These are phyloP conservation scores for Solanum microdontum DNA, from an alignment of 257 asterid species.

Conservation along the genomic window DNA sequence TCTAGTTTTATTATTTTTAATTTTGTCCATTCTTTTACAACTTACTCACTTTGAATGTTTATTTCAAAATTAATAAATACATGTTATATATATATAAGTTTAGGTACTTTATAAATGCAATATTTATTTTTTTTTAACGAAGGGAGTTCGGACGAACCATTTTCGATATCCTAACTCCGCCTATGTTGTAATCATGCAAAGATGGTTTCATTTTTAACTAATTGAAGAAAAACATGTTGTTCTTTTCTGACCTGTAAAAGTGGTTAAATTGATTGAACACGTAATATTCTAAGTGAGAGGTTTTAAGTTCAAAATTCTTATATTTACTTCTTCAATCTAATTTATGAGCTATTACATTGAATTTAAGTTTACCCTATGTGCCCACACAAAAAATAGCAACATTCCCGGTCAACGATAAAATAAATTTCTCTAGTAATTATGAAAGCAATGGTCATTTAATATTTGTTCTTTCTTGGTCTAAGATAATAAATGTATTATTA, in stretches of 20 bases:
- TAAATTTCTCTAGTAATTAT: not conserved
- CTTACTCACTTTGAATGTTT: not conserved
- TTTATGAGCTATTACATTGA: not conserved
- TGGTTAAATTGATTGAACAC: fast-evolving
- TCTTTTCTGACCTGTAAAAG: too few species aligned
- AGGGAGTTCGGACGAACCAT: fast-evolving
- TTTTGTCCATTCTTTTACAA: too few species aligned
- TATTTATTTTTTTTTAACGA: fast-evolving
- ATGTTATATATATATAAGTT: not conserved
- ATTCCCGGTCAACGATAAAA: not conserved
- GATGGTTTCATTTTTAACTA: not conserved
- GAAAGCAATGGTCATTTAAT: not conserved
- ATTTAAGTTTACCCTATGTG: too few species aligned
- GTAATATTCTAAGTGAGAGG: fast-evolving
- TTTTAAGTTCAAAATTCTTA: not conserved
- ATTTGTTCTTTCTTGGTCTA: not conserved
- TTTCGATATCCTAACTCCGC: fast-evolving
- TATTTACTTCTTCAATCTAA: too few species aligned
- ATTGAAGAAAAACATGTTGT: not conserved
- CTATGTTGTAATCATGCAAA: not conserved
- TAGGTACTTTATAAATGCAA: not conserved
- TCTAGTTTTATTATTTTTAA: too few species aligned
- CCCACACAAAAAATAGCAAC: not conserved
- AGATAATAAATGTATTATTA: not conserved
- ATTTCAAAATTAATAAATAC: not conserved